phyloP scores from a whole-genome alignment of 2,329 filamentous ascomycete species.

The Diaporthe vexans region DNA sequence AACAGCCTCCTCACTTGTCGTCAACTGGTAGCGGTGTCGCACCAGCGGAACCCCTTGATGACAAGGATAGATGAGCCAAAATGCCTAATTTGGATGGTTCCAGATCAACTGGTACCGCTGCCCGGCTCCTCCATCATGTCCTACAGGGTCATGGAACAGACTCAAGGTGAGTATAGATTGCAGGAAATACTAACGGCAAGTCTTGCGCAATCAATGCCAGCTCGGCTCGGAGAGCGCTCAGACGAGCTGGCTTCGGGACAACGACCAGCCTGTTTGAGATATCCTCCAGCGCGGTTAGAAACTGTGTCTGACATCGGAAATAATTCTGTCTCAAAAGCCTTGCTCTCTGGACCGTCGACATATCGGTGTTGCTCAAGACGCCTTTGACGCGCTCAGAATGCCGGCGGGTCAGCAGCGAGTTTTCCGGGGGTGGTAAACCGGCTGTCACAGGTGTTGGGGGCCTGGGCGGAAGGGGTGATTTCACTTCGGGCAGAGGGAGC shows the following conservation, averaged over 20 bases:
- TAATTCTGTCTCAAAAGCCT: constrained; percentile 84
- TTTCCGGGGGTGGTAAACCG: constrained; percentile 63
- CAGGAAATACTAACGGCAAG: constrained; percentile 62
- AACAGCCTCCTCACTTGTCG: not conserved
- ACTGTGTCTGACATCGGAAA: constrained; percentile 85
- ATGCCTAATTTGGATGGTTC: not conserved
- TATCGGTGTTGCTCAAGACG: constrained; percentile 69
- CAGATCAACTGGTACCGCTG: not conserved
- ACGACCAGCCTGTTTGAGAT: constrained; percentile 88
- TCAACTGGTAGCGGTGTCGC: not conserved
- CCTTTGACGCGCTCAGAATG: constrained; percentile 74
- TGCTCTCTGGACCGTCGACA: constrained; percentile 77
- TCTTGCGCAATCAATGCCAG: constrained; percentile 85
- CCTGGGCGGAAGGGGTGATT: constrained; percentile 66
- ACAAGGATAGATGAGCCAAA: not conserved
- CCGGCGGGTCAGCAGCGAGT: constrained; percentile 60
- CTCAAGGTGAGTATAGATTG: not conserved
- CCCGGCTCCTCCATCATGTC: not conserved
- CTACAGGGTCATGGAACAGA: not conserved
- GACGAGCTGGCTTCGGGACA: constrained; percentile 83
- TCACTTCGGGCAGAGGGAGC: constrained; percentile 73
- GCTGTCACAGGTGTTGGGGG: constrained; percentile 72
- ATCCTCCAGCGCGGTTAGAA: constrained; percentile 83
- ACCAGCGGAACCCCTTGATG: not conserved
- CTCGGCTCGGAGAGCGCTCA: constrained; percentile 86